These are phyloP conservation scores for Glycine soja DNA, from an alignment of 306 rosid genomes.

Conservation along the genomic window DNA sequence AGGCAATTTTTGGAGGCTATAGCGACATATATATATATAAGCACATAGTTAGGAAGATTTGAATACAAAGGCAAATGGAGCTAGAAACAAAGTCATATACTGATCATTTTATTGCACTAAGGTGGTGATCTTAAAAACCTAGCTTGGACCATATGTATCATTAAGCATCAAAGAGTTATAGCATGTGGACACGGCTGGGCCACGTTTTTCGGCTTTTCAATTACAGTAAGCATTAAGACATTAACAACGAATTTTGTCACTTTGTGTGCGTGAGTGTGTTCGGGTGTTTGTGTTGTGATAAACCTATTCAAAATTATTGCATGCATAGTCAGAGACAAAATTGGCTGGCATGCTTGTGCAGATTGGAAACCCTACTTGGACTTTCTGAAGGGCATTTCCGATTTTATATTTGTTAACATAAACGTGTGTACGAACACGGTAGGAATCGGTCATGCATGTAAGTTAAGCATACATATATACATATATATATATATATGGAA, in stretches of 20 bases:
- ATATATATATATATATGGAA: no score
- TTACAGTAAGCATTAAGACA: neutral
- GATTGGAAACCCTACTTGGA: conserved; percentile 35
- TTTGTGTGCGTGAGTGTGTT: neutral
- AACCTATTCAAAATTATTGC: conserved; percentile 7
- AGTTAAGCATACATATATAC: no score
- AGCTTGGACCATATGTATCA: no score
- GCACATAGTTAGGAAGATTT: neutral
- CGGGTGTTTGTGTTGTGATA: no score
- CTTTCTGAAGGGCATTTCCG: conserved; percentile 7
- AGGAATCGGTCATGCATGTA: no score
- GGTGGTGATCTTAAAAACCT: no score
- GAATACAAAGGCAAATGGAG: conserved; percentile 47
- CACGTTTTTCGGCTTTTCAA: conserved; percentile 39
- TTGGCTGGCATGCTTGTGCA: conserved; percentile 45
- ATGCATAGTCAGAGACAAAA: conserved; percentile 41
- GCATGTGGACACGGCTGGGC: conserved; percentile 53
- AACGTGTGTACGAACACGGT: conserved; percentile 47
- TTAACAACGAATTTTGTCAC: conserved; percentile 39
- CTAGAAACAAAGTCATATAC: no score
- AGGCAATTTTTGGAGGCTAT: conserved; percentile 53
- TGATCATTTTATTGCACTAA: no score
- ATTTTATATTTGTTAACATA: neutral
- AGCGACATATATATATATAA: no score
- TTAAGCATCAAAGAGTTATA: no score